phyloP scores from a whole-genome alignment of 192 early-diverging fungal species.

The Coemansia javaensis region DNA sequence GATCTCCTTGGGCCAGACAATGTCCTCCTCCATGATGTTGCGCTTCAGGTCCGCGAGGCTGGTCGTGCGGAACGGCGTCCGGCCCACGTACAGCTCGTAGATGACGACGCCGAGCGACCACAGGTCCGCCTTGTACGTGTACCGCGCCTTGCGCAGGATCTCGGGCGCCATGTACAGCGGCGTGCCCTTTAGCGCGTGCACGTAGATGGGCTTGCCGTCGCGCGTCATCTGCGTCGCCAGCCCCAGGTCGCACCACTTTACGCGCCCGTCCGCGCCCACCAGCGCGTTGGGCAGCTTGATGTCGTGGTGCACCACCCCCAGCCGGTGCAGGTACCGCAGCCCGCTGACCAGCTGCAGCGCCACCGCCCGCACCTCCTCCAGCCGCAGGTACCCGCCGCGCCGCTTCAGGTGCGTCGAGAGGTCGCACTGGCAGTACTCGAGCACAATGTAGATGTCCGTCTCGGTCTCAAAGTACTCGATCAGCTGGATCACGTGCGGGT shows the following conservation, averaged over 20 bases:
- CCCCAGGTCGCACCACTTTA: constrained; percentile 53
- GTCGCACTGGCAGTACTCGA: constrained; percentile 52
- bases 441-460: constrained; percentile 48
- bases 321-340: constrained; percentile 58
- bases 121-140: constrained; percentile 48
- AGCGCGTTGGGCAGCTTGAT: constrained; percentile 66
- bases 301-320: constrained; percentile 68
- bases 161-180: no score
- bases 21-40: constrained; percentile 47
- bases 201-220: constrained; percentile 35
- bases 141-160: constrained; percentile 43
- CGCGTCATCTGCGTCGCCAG: constrained; percentile 48
- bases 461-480: constrained; percentile 50
- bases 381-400: constrained; percentile 33
- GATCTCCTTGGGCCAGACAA: constrained; percentile 50
- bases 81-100: constrained; percentile 51
- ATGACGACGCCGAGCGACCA: constrained; percentile 51
- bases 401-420: constrained; percentile 34
- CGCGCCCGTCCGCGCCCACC: constrained; percentile 54
- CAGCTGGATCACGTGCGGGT: constrained; percentile 47
- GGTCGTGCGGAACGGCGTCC: constrained; percentile 43
- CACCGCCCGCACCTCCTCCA: constrained; percentile 41
- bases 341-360: constrained; percentile 56
- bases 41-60: constrained; percentile 44
- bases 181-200: constrained; percentile 45